Percentiles rank a stretch among this genome's conserved stretches.
Conservation (phyloP, 768 basidiomycete genomes). For the Tulasnella sp. region DNA sequence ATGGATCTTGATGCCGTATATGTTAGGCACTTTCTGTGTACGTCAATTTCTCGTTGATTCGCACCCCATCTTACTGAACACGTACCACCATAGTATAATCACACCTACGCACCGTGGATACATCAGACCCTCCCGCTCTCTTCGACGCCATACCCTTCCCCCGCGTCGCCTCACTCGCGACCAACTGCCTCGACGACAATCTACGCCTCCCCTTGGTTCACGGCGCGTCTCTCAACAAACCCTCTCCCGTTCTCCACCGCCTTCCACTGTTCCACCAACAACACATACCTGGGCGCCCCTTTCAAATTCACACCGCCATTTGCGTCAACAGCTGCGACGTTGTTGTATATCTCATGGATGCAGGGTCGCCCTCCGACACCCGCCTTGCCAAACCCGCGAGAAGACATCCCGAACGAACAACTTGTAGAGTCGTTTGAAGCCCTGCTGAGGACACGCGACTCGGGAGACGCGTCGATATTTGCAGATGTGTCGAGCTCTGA, state of each 20-base stretch:
- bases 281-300: conserved; percentile 14
- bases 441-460: background rate
- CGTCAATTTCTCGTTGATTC: background rate
- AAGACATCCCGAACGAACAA: background rate
- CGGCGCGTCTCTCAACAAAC: background rate
- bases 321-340: conserved; percentile 15
- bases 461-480: background rate
- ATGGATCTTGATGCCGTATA: conserved; percentile 8
- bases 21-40: conserved; percentile 12
- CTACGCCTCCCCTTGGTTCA: conserved; percentile 4
- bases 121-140: background rate
- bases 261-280: background rate
- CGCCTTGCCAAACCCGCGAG: background rate
- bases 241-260: background rate
- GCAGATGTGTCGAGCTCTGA: background rate
- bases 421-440: background rate
- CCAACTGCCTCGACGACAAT: background rate
- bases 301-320: conserved; percentile 9
- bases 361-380: conserved; percentile 3
- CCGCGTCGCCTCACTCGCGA: background rate
- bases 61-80: too few relatives aligned
- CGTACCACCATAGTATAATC: background rate
- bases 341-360: conserved; percentile 13
- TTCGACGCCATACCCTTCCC: background rate
- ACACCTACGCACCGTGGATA: background rate